Evolutionary conservation across 202 grass and related monocot species (phyloP).

Genomic region (Musa balbisiana): DNA sequence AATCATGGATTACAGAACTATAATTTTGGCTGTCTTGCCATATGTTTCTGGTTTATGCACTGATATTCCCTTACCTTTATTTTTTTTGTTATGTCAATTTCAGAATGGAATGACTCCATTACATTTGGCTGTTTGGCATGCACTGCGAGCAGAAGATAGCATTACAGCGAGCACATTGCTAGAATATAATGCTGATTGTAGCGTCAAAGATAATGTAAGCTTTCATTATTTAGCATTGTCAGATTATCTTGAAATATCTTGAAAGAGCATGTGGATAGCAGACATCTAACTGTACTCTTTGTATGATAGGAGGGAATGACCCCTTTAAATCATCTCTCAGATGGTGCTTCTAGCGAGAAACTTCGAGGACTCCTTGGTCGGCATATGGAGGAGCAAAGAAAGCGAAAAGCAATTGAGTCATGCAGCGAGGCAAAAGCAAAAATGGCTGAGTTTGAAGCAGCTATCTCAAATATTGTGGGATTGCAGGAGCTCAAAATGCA

Average conservation of each 20-base stretch:
- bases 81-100: conserved; percentile 21
- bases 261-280: conserved; percentile 4
- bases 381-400: conserved; percentile 79
- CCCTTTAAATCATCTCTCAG: conserved; percentile 65
- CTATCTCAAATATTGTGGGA: conserved; percentile 82
- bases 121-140: conserved; percentile 96
- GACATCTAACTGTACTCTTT: conserved; percentile 22
- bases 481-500: conserved; percentile 83
- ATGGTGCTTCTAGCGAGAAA: conserved; percentile 39
- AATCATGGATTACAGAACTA: too few species aligned
- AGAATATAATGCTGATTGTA: conserved; percentile 68
- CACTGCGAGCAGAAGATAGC: conserved; percentile 58
- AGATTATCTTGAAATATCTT: conserved; percentile 14
- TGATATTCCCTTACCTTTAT: background rate
- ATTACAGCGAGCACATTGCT: conserved; percentile 57
- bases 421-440: conserved; percentile 50
- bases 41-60: background rate
- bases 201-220: conserved; percentile 77
- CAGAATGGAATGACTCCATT: conserved; percentile 97
- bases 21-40: too few species aligned
- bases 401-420: conserved; percentile 56
- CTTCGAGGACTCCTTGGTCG: conserved; percentile 49
- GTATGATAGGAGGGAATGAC: conserved; percentile 66
- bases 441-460: conserved; percentile 79
- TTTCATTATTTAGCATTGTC: background rate